Conservation (phyloP, 2,329 filamentous ascomycete species). For the Microascus cirrosus region DNA sequence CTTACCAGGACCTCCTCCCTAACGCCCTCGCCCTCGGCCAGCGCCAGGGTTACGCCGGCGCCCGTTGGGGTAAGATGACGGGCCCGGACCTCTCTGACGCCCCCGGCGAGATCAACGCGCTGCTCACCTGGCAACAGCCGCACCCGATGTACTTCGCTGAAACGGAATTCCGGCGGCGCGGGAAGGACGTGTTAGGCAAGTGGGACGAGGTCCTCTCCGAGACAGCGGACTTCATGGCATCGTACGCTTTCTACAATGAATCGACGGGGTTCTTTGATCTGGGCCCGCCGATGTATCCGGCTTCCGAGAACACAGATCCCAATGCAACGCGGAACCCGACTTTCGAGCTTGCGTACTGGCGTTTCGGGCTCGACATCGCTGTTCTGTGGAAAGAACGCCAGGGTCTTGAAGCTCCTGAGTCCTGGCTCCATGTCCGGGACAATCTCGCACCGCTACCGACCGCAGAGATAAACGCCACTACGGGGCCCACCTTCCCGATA, state of each 20-base stretch:
- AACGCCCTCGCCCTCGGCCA: constrained; percentile 23
- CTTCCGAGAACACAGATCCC: constrained; percentile 45
- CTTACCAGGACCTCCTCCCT: constrained; percentile 33
- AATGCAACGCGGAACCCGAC: constrained; percentile 45
- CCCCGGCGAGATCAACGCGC: constrained; percentile 48
- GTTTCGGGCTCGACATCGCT: constrained; percentile 45
- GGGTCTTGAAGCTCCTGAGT: constrained; percentile 24
- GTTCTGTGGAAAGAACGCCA: constrained; percentile 38
- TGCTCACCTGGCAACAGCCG: constrained; percentile 53
- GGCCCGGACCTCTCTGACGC: constrained; percentile 39
- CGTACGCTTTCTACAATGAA: constrained; percentile 42
- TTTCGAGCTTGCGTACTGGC: constrained; percentile 52
- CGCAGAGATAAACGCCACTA: constrained; percentile 16
- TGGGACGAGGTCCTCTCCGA: constrained; percentile 42
- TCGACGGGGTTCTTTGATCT: constrained; percentile 39
- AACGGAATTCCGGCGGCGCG: constrained; percentile 36
- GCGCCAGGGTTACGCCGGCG: constrained; percentile 29
- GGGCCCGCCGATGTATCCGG: constrained; percentile 32
- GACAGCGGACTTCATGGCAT: constrained; percentile 48
- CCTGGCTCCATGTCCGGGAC: constrained; percentile 36
- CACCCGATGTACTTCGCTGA: constrained; percentile 51
- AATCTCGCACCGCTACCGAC: constrained; percentile 42
- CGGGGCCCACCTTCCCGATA: constrained; percentile 33
- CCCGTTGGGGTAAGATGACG: constrained; percentile 28
- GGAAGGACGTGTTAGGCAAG: constrained; percentile 22